phyloP scores from a whole-genome alignment of 108 stramenopile genomes.

The Cylindrotheca fusiformis region DNA sequence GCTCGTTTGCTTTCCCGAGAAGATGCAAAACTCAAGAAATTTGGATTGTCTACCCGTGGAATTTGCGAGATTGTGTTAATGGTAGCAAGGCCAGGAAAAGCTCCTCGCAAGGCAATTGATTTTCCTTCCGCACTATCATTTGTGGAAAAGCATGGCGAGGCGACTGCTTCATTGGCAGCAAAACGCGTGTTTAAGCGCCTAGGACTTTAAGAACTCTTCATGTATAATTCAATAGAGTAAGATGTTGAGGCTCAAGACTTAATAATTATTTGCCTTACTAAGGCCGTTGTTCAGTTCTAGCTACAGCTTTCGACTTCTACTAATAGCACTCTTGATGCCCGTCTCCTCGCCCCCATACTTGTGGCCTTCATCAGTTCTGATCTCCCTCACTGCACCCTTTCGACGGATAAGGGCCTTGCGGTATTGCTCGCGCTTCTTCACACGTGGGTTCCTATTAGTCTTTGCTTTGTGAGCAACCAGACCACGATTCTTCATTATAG shows the following conservation, averaged over 20 bases:
- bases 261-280: no score
- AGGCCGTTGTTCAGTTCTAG: no score
- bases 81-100: constrained; percentile 57
- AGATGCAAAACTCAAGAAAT: constrained; percentile 1
- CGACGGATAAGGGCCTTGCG: constrained; percentile 89
- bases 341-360: constrained; percentile 89
- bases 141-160: constrained; percentile 9
- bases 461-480: constrained; percentile 96
- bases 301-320: constrained; percentile 84
- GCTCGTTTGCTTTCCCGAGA: constrained; percentile 27
- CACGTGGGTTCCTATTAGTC: constrained; percentile 95
- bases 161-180: constrained; percentile 14
- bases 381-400: constrained; percentile 93
- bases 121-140: constrained; percentile 28
- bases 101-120: constrained; percentile 49
- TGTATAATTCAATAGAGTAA: no score
- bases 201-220: no score
- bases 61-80: constrained; percentile 40
- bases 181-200: no score
- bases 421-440: constrained; percentile 96
- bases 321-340: constrained; percentile 86
- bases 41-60: constrained; percentile 6
- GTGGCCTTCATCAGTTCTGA: constrained; percentile 82
- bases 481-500: constrained; percentile 93
- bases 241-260: no score